These are phyloP conservation scores for Teratosphaeria pseudoeucalypti DNA, from an alignment of 2,329 filamentous ascomycete species.

Conservation along the genomic window DNA sequence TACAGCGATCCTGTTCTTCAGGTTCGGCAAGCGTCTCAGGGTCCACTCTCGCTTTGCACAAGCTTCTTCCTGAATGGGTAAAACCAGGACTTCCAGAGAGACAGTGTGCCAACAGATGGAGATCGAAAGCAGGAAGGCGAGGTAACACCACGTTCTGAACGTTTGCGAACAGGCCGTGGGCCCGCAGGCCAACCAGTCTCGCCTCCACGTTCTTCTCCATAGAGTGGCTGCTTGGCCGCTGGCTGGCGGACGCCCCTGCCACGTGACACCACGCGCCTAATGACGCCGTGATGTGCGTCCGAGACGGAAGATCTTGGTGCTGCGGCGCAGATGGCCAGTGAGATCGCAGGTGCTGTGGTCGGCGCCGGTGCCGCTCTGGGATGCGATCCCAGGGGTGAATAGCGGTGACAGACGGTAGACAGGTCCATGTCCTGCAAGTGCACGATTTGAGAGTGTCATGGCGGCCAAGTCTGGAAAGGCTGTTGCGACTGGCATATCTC, in stretches of 20 bases:
- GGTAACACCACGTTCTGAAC: not conserved
- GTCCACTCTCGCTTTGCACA: conserved; percentile 38
- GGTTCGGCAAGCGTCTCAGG: conserved; percentile 39
- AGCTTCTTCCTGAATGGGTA: conserved; percentile 11
- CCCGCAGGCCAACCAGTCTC: not conserved
- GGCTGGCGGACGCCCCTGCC: conserved; percentile 4
- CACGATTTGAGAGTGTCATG: not conserved
- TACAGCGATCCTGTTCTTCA: conserved; percentile 38
- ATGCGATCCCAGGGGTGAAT: conserved; percentile 6
- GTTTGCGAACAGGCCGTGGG: not conserved
- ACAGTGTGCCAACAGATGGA: conserved; percentile 4
- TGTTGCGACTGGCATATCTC: not conserved
- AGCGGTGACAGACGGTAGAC: conserved; percentile 22
- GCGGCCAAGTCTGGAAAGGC: not conserved
- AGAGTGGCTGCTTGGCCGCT: not conserved
- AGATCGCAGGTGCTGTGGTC: conserved; percentile 10
- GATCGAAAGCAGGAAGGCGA: not conserved
- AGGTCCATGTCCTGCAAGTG: conserved; percentile 1
- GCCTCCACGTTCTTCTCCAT: not conserved
- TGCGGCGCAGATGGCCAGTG: conserved; percentile 10
- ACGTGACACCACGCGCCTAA: conserved; percentile 16
- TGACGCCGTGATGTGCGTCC: conserved; percentile 6
- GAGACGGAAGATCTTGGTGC: conserved; percentile 13
- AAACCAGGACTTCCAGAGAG: conserved; percentile 14
- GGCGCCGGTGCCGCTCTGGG: conserved; percentile 9